Base-by-base conservation (phyloP, 495 filamentous ascomycete species). In the Margaritispora aquatica region DNA sequence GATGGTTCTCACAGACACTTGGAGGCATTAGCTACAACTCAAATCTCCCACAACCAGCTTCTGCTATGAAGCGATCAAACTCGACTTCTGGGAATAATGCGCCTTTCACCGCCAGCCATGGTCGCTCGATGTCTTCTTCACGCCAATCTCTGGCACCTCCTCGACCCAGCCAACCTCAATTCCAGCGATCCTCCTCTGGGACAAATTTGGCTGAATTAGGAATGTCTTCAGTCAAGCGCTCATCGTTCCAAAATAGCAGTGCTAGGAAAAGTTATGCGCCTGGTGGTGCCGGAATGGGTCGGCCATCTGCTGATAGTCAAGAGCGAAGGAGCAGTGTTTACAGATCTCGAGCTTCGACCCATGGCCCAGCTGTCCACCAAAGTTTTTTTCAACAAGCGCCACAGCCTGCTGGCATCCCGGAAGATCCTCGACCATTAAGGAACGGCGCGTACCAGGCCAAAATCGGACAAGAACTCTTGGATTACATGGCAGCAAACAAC, bases 41-140 rank as follows among this genome's bases (percentile, higher is more conserved):
- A 19, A 75, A 80, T 3, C 85, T 90, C 38, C 87, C 87, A 8
- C 85, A 88, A 70, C 87, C 87, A 7, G 77, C 85, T n/a, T 97
- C 94, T n/a, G 89, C 94, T 23, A 80, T 97, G 77, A 97, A 97
- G 74, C 89, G 94, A 69, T 89, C 90, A 8, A 96, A 84, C 65
- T 92, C 90, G n/a, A 86, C 86, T 49, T 84, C 84, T 54, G 82
- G 80, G 61, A 81, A 85, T 67, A 85, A 84, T 67, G 74, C 80
- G 41, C 79, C 80, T 34, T 84, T 80, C 70, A 82, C 84, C n/a
- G 77, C 81, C 34, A 84, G 84, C 70, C 84, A 92, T 71, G 83
- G 77, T 55, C 89, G 92, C 63, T 89, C 89, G 48, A 77, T 86
- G 63, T 91, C 90, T 58, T 90, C 88, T 57, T 86, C 91, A 60